Percentiles rank a stretch among this genome's conserved stretches.
Conservation (phyloP, 2,329 filamentous ascomycete genomes). For the Chaetomiaceae sp. region DNA sequence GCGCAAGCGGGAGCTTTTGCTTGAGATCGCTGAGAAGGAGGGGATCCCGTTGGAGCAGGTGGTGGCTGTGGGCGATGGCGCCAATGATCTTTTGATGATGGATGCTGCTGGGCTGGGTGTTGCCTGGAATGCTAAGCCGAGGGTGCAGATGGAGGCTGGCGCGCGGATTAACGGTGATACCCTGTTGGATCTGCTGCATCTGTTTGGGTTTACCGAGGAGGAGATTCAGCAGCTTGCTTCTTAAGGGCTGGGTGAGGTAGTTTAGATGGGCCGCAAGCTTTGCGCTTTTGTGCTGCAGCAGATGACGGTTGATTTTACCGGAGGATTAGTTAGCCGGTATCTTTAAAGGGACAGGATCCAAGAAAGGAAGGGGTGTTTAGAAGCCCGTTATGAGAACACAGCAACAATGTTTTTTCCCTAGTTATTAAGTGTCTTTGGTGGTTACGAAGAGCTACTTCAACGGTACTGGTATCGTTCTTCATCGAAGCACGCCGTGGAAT, state of each 20-base stretch:
- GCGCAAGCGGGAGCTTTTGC: constrained; percentile 66
- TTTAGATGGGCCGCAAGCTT: neutral
- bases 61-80: constrained; percentile 74
- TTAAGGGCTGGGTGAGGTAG: constrained; percentile 22
- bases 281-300: neutral
- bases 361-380: too few species aligned
- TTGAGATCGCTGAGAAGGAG: constrained; percentile 66
- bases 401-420: too few species aligned
- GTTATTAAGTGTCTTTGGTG: too few species aligned
- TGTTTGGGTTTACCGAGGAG: constrained; percentile 67
- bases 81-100: constrained; percentile 81
- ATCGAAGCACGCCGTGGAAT: too few species aligned
- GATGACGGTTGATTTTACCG: neutral
- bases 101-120: constrained; percentile 69
- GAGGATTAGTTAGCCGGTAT: too few species aligned
- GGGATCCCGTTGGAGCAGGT: constrained; percentile 61
- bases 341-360: too few species aligned
- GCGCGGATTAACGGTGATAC: constrained; percentile 67
- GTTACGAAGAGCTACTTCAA: too few species aligned
- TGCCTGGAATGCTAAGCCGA: constrained; percentile 79
- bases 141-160: constrained; percentile 73
- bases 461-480: too few species aligned
- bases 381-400: too few species aligned
- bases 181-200: constrained; percentile 66
- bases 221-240: constrained; percentile 52